Evolutionary conservation across 148 eudicot species (phyloP).

Genomic region (Chenopodium album): DNA sequence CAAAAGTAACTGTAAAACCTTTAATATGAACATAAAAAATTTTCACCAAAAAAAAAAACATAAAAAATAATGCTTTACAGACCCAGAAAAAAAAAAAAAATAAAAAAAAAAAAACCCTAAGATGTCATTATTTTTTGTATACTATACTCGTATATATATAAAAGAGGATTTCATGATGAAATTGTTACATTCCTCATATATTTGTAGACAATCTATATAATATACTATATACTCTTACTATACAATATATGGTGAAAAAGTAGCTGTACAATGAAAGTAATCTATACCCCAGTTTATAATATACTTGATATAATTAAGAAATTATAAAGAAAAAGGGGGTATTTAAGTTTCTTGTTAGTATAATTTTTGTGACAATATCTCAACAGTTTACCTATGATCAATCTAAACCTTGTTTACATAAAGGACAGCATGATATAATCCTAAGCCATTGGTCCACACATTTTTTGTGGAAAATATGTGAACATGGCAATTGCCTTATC

Average conservation of each 20-base stretch:
- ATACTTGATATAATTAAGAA: too few species aligned
- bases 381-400: constrained; percentile 3
- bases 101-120: neutral
- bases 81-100: too few species aligned
- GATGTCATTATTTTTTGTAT: neutral
- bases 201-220: too few species aligned
- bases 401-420: constrained; percentile 75
- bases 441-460: constrained; percentile 97
- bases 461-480: constrained; percentile 69
- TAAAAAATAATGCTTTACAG: too few species aligned
- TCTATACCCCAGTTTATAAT: too few species aligned
- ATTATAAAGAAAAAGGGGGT: too few species aligned
- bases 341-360: neutral
- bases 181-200: neutral
- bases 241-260: too few species aligned
- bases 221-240: neutral
- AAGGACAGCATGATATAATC: constrained; percentile 86
- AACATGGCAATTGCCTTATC: constrained; percentile 75
- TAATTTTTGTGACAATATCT: neutral
- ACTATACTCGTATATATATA: neutral
- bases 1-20: too few species aligned
- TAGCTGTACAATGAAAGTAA: neutral
- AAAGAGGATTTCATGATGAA: neutral
- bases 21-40: too few species aligned
- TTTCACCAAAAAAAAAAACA: too few species aligned